Evolutionary conservation across 2,329 filamentous ascomycete genomes (phyloP).

Genomic region (Trichoderma sp.): DNA sequence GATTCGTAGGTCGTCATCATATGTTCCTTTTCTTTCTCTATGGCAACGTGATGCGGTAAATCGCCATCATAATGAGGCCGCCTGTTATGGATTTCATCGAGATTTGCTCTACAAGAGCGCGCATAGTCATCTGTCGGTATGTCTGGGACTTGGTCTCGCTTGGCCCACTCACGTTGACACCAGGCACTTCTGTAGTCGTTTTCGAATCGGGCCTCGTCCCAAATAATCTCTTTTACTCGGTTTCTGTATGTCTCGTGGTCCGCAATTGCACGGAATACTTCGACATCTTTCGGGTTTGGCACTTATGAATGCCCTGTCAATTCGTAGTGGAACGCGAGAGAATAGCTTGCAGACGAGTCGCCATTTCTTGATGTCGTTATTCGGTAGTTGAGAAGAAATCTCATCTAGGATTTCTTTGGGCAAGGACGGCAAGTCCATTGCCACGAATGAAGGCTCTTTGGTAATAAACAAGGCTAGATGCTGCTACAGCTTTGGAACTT

Average conservation of each 20-base stretch:
- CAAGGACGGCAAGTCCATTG: neutral
- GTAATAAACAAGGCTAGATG: too few relatives aligned
- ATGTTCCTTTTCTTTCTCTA: neutral
- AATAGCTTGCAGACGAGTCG: neutral
- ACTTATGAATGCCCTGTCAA: neutral
- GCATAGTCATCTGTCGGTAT: neutral
- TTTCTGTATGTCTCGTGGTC: neutral
- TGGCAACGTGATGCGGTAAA: neutral
- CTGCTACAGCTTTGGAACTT: too few relatives aligned
- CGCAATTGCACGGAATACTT: slow-evolving; percentile 1
- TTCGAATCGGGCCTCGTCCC: neutral
- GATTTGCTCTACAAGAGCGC: neutral
- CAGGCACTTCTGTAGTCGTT: neutral
- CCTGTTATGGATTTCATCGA: neutral
- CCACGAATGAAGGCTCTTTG: too few relatives aligned
- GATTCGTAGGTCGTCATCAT: neutral
- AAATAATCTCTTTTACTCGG: neutral
- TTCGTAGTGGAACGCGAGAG: neutral
- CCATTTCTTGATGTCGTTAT: neutral
- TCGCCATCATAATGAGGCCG: neutral
- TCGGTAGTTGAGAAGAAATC: neutral
- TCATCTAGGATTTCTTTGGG: neutral
- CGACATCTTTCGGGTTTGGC: neutral
- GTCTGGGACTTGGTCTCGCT: neutral
- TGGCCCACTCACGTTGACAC: neutral